Percentiles rank a stretch among this genome's conserved stretches.
phyloP scores from a whole-genome alignment of 176 grass and related monocot species.

The Urochloa ruziziensis region DNA sequence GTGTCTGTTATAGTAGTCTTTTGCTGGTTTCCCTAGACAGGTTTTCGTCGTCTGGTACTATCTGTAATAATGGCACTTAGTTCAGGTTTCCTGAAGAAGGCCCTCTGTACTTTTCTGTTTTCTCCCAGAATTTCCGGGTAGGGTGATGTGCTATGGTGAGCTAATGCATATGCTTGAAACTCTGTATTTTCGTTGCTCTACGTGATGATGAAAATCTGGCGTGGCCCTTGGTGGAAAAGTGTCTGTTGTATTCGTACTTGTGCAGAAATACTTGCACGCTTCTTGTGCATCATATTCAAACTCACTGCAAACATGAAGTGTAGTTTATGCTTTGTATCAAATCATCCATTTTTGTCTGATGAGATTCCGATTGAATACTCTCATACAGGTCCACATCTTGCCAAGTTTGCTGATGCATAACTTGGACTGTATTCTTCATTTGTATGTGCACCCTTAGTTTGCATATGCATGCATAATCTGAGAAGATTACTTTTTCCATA shows the following conservation, averaged over 20 bases:
- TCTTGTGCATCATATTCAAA: not conserved
- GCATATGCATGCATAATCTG: constrained; percentile 1
- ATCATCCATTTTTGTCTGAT: not conserved
- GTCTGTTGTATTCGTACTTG: not conserved
- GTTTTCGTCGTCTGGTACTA: no score
- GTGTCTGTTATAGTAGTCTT: not conserved
- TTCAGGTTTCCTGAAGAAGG: no score
- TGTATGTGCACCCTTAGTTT: not conserved
- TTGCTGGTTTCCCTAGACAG: no score
- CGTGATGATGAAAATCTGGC: no score
- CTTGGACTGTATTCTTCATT: not conserved
- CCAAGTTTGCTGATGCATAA: not conserved
- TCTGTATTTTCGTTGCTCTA: no score
- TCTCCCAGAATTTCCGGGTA: no score
- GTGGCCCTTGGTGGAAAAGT: no score
- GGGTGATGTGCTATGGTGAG: no score
- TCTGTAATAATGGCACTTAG: no score
- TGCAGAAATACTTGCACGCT: not conserved
- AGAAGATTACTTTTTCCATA: not conserved
- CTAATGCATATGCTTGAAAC: no score
- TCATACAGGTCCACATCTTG: not conserved
- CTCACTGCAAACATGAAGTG: not conserved
- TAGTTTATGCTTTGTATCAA: not conserved
- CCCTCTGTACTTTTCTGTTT: no score
- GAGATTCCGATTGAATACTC: not conserved